These are phyloP conservation scores for Solanum arcanum DNA, from an alignment of 257 asterid species.

Conservation along the genomic window DNA sequence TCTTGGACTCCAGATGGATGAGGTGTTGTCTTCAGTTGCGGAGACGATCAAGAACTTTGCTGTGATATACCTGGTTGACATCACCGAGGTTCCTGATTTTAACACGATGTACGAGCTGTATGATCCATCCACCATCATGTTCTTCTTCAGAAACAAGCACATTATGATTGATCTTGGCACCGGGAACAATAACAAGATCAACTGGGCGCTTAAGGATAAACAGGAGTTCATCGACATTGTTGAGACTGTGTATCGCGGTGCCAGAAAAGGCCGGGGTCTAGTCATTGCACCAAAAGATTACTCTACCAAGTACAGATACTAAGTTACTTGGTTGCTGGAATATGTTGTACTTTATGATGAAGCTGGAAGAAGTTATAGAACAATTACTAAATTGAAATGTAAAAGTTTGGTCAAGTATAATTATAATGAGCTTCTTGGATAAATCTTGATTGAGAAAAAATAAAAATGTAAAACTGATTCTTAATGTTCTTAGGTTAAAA, in stretches of 20 bases:
- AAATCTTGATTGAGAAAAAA: not conserved
- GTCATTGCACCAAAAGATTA: slow-evolving; percentile 79
- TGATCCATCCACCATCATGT: slow-evolving; percentile 88
- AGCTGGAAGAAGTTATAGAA: not conserved
- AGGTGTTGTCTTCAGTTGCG: slow-evolving; percentile 75
- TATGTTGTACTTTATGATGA: not conserved
- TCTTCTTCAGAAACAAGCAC: slow-evolving; percentile 97
- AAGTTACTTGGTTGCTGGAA: not conserved
- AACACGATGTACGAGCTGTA: slow-evolving; percentile 94
- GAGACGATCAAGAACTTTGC: slow-evolving; percentile 86
- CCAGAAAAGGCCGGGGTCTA: slow-evolving; percentile 72
- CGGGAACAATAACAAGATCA: slow-evolving; percentile 92
- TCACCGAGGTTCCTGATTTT: slow-evolving; percentile 85
- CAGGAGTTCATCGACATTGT: slow-evolving; percentile 71
- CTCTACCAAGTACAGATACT: slow-evolving; percentile 70
- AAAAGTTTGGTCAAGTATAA: not conserved
- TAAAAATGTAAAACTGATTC: not conserved
- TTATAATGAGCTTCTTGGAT: not conserved
- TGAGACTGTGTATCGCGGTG: slow-evolving; percentile 69
- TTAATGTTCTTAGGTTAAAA: not conserved
- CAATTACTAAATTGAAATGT: not conserved
- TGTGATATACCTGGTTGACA: slow-evolving; percentile 76
- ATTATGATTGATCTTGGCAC: slow-evolving; percentile 96
- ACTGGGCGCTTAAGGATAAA: slow-evolving; percentile 73
- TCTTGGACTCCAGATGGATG: slow-evolving; percentile 57